Conservation (phyloP, 768 basidiomycete species). For the Coprinellus micaceus region DNA sequence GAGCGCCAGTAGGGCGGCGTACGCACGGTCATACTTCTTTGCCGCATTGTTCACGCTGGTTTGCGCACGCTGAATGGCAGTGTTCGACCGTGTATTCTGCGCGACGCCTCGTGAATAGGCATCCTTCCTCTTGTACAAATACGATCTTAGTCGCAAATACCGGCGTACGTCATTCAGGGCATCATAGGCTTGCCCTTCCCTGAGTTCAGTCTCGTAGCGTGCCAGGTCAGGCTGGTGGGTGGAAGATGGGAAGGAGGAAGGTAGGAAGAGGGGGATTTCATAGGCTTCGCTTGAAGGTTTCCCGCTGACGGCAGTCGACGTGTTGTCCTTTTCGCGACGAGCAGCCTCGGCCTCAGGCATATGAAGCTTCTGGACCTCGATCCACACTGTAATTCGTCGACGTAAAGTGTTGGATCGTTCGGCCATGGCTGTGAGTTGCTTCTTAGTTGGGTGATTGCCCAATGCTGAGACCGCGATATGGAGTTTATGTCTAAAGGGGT, state of each 20-base stretch:
- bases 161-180: not conserved
- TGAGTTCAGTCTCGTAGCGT: not conserved
- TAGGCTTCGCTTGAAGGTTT: not conserved
- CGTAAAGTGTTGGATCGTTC: not conserved
- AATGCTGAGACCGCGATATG: not conserved
- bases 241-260: not conserved
- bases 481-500: not conserved
- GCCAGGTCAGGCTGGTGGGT: not conserved
- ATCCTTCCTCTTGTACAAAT: not conserved
- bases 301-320: not conserved
- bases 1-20: not conserved
- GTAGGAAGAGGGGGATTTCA: not conserved
- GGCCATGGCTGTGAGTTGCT: not conserved
- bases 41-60: not conserved
- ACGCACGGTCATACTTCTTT: not conserved
- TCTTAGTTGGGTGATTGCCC: not conserved
- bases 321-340: not conserved
- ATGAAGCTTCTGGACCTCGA: not conserved
- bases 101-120: not conserved
- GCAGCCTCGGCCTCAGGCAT: not conserved
- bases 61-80: not conserved
- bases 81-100: not conserved
- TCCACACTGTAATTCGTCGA: not conserved
- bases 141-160: not conserved
- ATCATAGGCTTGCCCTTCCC: not conserved